Evolutionary conservation across 1,284 basidiomycete species (phyloP), one percentile per base, ranked within the genome.

Genomic region (Vanrija pseudolonga): DNA sequence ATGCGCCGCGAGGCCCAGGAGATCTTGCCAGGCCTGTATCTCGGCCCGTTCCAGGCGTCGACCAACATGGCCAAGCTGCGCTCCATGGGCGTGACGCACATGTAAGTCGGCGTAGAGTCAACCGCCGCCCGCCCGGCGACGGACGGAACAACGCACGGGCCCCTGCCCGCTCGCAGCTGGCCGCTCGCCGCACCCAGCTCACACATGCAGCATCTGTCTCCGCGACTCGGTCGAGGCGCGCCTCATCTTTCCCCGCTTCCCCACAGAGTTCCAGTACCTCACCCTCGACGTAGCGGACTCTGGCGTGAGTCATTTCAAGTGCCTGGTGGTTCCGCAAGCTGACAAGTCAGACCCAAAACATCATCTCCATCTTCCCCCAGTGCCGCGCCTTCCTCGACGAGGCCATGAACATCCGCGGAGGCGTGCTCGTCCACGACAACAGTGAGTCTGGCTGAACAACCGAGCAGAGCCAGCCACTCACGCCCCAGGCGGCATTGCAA

Each of bases 1-100:
- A 96, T 96, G 93, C 82, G 93, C 41, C 79, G 92, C 43, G 87
- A 94, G 69, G 91, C 90, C 61, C 93, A 97, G 77, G 85, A 92
- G 73, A 92, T 96, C 64, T 79, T 95, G 0, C 90, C 90, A 3
- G 84, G 84, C 11, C 82, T 97, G 40, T 82, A 85, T 43, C 83
- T 96, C 2, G 93, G 93, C 0, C 91, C 92, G 1, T 90, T 93
- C 63, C 88, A 91, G 64, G 86, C 87, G 3, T 90, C 89, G 2
- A 90, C 89, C 65, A 87, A 87, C 4, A 76, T 90, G 17, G 81
- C 84, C 17, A 82, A 81, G 4, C 82, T 97, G 24, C 76, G 81
- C 51, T 74, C 72, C 1, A 80, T 88, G 32, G 80, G 82, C 0
- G 83, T 96, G 58, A 91, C 92, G 1, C 91, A 96, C 71, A 88